These are phyloP conservation scores for Bipolaris cookei DNA, from an alignment of 2,329 filamentous ascomycete genomes.

Conservation along the genomic window DNA sequence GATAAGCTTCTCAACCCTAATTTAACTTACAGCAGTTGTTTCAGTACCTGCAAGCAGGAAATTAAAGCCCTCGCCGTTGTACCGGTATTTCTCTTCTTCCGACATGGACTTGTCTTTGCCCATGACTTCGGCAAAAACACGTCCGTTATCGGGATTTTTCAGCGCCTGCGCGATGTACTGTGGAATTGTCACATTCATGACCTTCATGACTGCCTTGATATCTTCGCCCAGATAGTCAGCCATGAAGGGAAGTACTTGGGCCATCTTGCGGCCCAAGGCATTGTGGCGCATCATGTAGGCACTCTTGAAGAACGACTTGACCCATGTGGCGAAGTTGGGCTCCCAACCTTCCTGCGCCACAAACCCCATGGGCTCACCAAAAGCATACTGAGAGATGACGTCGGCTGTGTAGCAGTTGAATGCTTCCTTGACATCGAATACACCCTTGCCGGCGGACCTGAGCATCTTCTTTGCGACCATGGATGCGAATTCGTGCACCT, in stretches of 20 bases:
- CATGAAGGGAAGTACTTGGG: constrained; percentile 34
- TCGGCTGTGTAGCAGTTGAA: constrained; percentile 39
- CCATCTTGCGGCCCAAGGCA: constrained; percentile 29
- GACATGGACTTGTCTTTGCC: constrained; percentile 28
- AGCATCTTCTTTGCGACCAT: constrained; percentile 28
- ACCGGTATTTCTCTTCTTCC: constrained; percentile 33
- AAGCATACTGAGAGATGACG: constrained; percentile 36
- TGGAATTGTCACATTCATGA: constrained; percentile 37
- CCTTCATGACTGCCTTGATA: constrained; percentile 32
- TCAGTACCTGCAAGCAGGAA: constrained; percentile 35
- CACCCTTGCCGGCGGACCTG: constrained; percentile 27
- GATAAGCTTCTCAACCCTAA: not conserved
- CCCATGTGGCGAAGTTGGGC: constrained; percentile 37
- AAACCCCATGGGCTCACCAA: constrained; percentile 38
- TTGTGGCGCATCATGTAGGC: constrained; percentile 41
- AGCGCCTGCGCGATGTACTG: constrained; percentile 33
- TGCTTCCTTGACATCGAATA: constrained; percentile 36
- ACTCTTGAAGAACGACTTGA: constrained; percentile 35
- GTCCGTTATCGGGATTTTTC: constrained; percentile 33
- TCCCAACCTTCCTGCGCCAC: constrained; percentile 38
- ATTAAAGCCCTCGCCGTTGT: constrained; percentile 35
- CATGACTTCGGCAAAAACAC: constrained; percentile 33
- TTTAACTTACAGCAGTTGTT: constrained; percentile 33
- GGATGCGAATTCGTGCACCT: constrained; percentile 28
- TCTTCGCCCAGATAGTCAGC: constrained; percentile 37